Conservation (phyloP, 345 rosid genomes). For the Jatropha curcas region DNA sequence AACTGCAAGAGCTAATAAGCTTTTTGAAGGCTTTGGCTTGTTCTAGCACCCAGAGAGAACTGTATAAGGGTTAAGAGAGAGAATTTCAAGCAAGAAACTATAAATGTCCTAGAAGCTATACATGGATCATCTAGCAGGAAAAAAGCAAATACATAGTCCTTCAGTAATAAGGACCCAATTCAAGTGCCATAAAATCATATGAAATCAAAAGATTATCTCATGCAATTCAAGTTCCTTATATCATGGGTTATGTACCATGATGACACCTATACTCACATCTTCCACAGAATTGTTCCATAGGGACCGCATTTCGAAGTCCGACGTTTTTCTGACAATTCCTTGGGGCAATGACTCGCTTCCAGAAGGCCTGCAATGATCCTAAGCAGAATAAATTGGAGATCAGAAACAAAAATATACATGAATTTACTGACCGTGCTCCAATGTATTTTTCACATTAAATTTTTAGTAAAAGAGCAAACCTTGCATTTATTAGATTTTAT, state of each 20-base stretch:
- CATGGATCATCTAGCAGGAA: too few species aligned
- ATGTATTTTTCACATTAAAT: not conserved
- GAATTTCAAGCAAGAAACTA: not conserved
- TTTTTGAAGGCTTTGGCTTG: slow-evolving; percentile 34
- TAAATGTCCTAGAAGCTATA: not conserved
- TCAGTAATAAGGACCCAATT: not conserved
- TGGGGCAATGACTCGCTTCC: slow-evolving; percentile 65
- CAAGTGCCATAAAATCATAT: not conserved
- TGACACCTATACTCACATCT: slow-evolving; percentile 35
- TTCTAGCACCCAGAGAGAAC: slow-evolving; percentile 34
- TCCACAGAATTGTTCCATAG: slow-evolving; percentile 48
- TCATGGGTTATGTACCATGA: not conserved
- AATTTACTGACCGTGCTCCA: not conserved
- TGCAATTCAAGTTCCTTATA: not conserved
- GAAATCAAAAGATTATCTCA: not conserved
- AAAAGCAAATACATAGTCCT: not conserved
- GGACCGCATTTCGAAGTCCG: slow-evolving; percentile 61
- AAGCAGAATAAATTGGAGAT: slow-evolving; percentile 9
- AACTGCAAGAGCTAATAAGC: slow-evolving; percentile 66
- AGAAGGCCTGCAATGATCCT: slow-evolving; percentile 52
- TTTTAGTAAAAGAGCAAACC: slow-evolving; percentile 43
- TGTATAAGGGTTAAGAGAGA: not conserved
- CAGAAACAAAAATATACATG: slow-evolving; percentile 10
- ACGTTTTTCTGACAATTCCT: slow-evolving; percentile 59
- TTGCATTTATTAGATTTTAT: slow-evolving; percentile 43